Evolutionary conservation across 768 basidiomycete genomes (phyloP), one percentile per base, ranked within the genome.

Genomic region (Lentinula guzmanii): DNA sequence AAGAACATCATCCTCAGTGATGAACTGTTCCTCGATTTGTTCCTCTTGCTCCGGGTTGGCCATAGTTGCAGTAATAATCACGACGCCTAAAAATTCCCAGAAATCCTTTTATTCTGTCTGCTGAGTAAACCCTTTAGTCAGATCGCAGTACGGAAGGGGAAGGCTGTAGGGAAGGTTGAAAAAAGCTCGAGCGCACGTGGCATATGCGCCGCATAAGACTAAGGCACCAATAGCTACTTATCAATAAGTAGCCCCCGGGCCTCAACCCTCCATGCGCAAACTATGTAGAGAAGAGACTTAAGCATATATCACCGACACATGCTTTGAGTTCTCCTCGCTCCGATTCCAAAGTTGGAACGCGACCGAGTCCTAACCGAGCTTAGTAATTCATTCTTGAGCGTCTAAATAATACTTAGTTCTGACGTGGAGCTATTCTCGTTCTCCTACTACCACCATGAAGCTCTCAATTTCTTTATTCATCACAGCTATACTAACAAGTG

Each of bases 1-100:
- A 18, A 84, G 76, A 51, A 91, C 80, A 61, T 92, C 91, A 52
- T 85, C 85, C 31, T 80, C 75, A 52, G 79, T 74, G 70, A 93
- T 86, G 71, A 84, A 91, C 45, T 85, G 79, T 7, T 84, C 86
- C 24, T 82, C 79, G n/a, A 77, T 76, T 43, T 79, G 73, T 48
- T 78, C 79, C 24, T 82, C 77, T 61, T 74, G 66, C 60, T 78
- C 67, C 54, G 74, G 72, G 45, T 71, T 62, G 11, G 64, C 65
- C 64, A 66, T 66, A 60, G 66, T 61, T 72, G 72, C 28, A 15
- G 21, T 39, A 34, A 37, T 52, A 34, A 39, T 39, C 37, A 39
- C 37, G 5, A 34, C 8, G 51, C 51, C 8, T 33, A 10, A 8
- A 15, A 33, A n/a, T 52, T 3, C 2, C 11, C 31, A 28, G 8